Evolutionary conservation across 2,329 filamentous ascomycete genomes (phyloP), one percentile per base, ranked within the genome.

Genomic region (Podosphaera xanthii): DNA sequence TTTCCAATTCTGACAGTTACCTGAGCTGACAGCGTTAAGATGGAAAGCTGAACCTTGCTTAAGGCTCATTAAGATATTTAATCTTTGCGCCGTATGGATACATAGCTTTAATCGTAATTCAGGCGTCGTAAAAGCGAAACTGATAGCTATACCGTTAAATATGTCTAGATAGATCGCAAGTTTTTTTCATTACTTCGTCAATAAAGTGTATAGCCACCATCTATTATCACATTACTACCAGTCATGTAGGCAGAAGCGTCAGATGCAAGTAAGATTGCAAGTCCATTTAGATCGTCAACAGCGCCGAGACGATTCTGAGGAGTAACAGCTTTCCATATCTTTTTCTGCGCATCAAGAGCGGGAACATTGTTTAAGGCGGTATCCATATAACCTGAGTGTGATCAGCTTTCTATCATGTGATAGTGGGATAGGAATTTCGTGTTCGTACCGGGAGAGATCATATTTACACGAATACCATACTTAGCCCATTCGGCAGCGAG

Each of bases 401-500:
- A 42, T 58, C 48, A 40, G 42, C 31, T 44, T 6, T 31, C 9
- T 34, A 6, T 22, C 30, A 7, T 44, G 55, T 6, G 22, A 22
- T 57, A 36, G 30, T 30, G 54, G 42, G 35, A 1, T 35, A 30
- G 30, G n/a, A 49, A 49, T 38, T 38, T 36, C 8, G 42, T 9
- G 12, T 6, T 55, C 59, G 10, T 59, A 63, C 63, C 86, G 30
- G 87, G 86, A 5, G 82, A 87, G 72, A 91, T 88, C 71, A 81
- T 84, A 77, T 92, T 92, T 67, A 90, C 86, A 44, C 86, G 83
- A 68, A 91, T 88, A 65, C 78, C 77, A 72, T 87, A 78, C 72
- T 86, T 84, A 67, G 86, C 84, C 86, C 87, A 91, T 73, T 92
- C 87, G 59, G 86, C 85, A 50, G 85, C 86, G 33, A 92, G 79